phyloP scores from a whole-genome alignment of 2,329 filamentous ascomycete species.

The Fusarium lateritium region DNA sequence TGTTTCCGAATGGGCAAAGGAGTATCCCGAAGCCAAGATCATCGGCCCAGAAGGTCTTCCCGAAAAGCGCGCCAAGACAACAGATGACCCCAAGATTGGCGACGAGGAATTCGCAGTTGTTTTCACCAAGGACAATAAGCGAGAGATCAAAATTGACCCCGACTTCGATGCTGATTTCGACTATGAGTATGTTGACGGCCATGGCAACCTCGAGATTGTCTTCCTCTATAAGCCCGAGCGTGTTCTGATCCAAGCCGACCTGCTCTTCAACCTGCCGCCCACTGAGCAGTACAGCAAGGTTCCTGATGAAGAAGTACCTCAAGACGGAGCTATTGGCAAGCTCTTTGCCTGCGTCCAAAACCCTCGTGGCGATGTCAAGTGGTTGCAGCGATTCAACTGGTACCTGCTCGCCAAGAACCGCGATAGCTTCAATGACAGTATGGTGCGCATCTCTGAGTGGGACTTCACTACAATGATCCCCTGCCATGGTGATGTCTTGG shows the following conservation, averaged over 20 bases:
- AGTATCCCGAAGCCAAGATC: constrained; percentile 83
- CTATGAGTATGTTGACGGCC: constrained; percentile 83
- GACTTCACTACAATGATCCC: constrained; percentile 89
- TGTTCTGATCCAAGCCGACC: constrained; percentile 88
- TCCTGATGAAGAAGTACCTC: constrained; percentile 57
- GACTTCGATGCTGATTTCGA: constrained; percentile 93
- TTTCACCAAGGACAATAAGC: constrained; percentile 72
- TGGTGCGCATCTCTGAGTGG: constrained; percentile 81
- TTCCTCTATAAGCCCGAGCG: constrained; percentile 85
- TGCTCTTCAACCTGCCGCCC: constrained; percentile 92
- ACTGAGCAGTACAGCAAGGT: constrained; percentile 86
- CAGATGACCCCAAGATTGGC: constrained; percentile 62
- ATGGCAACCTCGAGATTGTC: constrained; percentile 89
- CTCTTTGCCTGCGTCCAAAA: constrained; percentile 69
- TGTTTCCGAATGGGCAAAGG: constrained; percentile 85
- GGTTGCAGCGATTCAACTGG: constrained; percentile 87
- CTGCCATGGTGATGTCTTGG: constrained; percentile 93
- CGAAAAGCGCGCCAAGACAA: constrained; percentile 80
- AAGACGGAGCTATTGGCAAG: constrained; percentile 57
- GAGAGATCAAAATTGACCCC: constrained; percentile 69
- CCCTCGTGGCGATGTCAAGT: constrained; percentile 76
- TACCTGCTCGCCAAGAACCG: constrained; percentile 78
- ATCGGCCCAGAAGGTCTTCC: constrained; percentile 86
- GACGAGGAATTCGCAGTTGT: constrained; percentile 75
- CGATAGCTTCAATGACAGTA: constrained; percentile 77